A percentile compares a stretch with the other conserved stretches of the same genome.
Conservation (phyloP, 306 rosid species). For the Begonia peltatifolia region DNA sequence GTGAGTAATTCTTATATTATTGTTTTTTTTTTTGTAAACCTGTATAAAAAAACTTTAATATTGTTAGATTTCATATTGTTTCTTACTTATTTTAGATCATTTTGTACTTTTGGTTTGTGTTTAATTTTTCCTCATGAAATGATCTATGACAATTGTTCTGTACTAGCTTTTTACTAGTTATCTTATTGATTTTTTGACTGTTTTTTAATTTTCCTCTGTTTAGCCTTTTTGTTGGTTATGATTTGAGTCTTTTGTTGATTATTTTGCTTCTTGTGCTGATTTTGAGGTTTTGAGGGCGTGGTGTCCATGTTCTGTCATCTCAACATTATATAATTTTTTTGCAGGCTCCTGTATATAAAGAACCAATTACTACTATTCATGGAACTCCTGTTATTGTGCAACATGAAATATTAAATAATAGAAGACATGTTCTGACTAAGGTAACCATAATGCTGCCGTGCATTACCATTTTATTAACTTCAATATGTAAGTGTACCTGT, state of each 20-base stretch:
- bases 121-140: too few relatives aligned
- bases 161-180: too few relatives aligned
- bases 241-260: background rate
- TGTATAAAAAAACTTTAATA: too few relatives aligned
- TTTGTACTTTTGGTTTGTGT: too few relatives aligned
- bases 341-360: conserved; percentile 86
- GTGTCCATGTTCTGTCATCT: too few relatives aligned
- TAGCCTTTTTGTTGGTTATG: background rate
- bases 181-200: too few relatives aligned
- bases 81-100: too few relatives aligned
- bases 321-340: conserved; percentile 4
- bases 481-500: too few relatives aligned
- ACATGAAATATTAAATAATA: conserved; percentile 88
- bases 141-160: too few relatives aligned
- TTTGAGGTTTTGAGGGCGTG: background rate
- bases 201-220: too few relatives aligned
- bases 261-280: background rate
- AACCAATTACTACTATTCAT: conserved; percentile 53
- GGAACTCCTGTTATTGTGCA: conserved; percentile 89
- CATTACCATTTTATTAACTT: too few relatives aligned
- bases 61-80: too few relatives aligned
- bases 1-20: conserved; percentile 35
- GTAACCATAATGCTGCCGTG: conserved; percentile 20
- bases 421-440: conserved; percentile 93
- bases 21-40: background rate